Conservation (phyloP, 768 basidiomycete genomes). For the Piloderma croceum region DNA sequence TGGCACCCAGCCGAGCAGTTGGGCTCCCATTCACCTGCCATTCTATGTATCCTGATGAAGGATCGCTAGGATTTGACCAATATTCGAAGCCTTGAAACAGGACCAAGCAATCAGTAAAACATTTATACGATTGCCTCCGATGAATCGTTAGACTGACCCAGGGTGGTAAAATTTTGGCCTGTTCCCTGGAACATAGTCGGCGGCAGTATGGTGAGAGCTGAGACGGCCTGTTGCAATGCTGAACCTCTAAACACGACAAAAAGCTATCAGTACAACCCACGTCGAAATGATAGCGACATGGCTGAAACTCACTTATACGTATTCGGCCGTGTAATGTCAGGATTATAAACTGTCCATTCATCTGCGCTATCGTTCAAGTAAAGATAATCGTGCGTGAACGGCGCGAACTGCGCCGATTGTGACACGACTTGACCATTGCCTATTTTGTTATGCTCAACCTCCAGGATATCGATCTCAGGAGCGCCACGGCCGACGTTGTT, state of each 20-base stretch:
- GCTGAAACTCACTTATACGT: slow-evolving; percentile 26
- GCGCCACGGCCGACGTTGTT: slow-evolving; percentile 55
- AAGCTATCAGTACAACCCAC: background rate
- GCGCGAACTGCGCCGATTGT: slow-evolving; percentile 73
- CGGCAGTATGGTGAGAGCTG: slow-evolving; percentile 37
- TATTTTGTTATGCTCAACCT: slow-evolving; percentile 62
- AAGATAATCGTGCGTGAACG: slow-evolving; percentile 43
- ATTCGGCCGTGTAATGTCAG: slow-evolving; percentile 29
- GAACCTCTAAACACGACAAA: slow-evolving; percentile 26
- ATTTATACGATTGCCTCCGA: background rate
- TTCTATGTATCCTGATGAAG: slow-evolving; percentile 52
- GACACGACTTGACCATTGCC: slow-evolving; percentile 43
- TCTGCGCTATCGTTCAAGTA: slow-evolving; percentile 31
- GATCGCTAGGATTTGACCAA: slow-evolving; percentile 53
- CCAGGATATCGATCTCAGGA: slow-evolving; percentile 81
- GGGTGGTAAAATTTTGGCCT: slow-evolving; percentile 8
- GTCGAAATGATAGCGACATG: background rate
- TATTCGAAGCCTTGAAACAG: slow-evolving; percentile 65
- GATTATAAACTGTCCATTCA: slow-evolving; percentile 30
- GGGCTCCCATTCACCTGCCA: slow-evolving; percentile 46
- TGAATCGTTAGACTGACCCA: slow-evolving; percentile 14
- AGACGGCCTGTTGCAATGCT: slow-evolving; percentile 44
- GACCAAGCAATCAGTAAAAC: slow-evolving; percentile 20
- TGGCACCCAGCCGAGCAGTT: slow-evolving; percentile 46
- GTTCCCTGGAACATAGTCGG: slow-evolving; percentile 34